Conservation (phyloP, 2,329 filamentous ascomycete species). For the Xylaria sp. region DNA sequence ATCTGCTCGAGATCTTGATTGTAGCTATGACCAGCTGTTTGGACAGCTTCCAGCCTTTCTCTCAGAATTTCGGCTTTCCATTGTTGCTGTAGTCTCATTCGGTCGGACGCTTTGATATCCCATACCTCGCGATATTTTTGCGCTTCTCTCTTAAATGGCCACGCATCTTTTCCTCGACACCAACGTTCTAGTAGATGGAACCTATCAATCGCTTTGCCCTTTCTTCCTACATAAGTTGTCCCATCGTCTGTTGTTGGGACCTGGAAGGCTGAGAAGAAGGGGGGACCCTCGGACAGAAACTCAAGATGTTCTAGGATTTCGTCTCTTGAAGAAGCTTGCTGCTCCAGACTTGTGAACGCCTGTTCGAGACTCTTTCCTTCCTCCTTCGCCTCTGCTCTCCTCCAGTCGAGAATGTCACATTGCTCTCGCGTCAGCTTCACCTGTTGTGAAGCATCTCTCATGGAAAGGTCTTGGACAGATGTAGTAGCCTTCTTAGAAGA, state of each 20-base stretch:
- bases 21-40: slow-evolving; percentile 48
- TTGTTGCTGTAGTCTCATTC: slow-evolving; percentile 11
- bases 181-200: slow-evolving; percentile 67
- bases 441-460: slow-evolving; percentile 43
- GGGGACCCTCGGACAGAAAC: slow-evolving; percentile 55
- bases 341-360: slow-evolving; percentile 38
- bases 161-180: slow-evolving; percentile 45
- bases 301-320: slow-evolving; percentile 51
- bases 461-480: slow-evolving; percentile 57
- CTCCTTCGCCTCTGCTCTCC: slow-evolving; percentile 51
- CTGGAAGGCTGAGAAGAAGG: slow-evolving; percentile 66
- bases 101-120: slow-evolving; percentile 12
- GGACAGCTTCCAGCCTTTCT: slow-evolving; percentile 11
- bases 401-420: slow-evolving; percentile 6
- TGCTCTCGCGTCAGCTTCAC: slow-evolving; percentile 48
- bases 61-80: slow-evolving; percentile 17
- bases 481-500: slow-evolving; percentile 43
- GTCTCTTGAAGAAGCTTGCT: slow-evolving; percentile 14
- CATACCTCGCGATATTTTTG: slow-evolving; percentile 24
- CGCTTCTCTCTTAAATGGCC: slow-evolving; percentile 9
- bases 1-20: slow-evolving; percentile 55
- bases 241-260: slow-evolving; percentile 57
- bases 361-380: slow-evolving; percentile 42
- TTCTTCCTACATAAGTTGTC: slow-evolving; percentile 57
- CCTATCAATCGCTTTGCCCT: slow-evolving; percentile 56